Percentiles rank a stretch among this genome's conserved stretches.
Conservation (phyloP, 2,329 filamentous ascomycete species). For the Myriosclerotinia scirpicola region DNA sequence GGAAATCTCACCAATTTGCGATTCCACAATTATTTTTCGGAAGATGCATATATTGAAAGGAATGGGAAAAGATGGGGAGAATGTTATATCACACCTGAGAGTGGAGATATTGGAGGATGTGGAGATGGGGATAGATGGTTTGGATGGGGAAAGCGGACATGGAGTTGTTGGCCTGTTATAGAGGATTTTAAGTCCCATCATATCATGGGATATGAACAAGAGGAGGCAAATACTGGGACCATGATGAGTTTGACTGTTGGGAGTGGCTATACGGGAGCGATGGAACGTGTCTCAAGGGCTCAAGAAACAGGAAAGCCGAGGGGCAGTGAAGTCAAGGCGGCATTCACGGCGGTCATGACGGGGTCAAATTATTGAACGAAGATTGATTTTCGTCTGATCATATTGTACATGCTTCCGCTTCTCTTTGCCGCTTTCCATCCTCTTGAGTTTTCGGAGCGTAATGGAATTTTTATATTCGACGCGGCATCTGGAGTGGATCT, state of each 20-base stretch:
- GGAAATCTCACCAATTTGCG: slow-evolving; percentile 30
- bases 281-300: neutral
- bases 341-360: slow-evolving; percentile 26
- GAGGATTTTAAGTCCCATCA: slow-evolving; percentile 7
- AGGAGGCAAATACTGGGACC: neutral
- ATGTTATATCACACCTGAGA: slow-evolving; percentile 36
- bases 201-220: neutral
- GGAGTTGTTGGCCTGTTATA: slow-evolving; percentile 32
- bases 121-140: slow-evolving; percentile 30
- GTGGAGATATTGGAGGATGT: slow-evolving; percentile 32
- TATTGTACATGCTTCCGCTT: neutral
- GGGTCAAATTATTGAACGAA: slow-evolving; percentile 8
- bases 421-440: neutral
- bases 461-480: neutral
- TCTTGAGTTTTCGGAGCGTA: neutral
- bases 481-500: neutral
- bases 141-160: slow-evolving; percentile 33
- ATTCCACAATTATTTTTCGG: slow-evolving; percentile 34
- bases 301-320: neutral
- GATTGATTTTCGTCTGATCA: neutral
- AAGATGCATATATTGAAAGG: slow-evolving; percentile 31
- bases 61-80: slow-evolving; percentile 33
- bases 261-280: slow-evolving; percentile 1
- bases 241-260: slow-evolving; percentile 12
- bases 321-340: slow-evolving; percentile 24